Conservation (phyloP, 805 yeast species). For the Candida boidinii region DNA sequence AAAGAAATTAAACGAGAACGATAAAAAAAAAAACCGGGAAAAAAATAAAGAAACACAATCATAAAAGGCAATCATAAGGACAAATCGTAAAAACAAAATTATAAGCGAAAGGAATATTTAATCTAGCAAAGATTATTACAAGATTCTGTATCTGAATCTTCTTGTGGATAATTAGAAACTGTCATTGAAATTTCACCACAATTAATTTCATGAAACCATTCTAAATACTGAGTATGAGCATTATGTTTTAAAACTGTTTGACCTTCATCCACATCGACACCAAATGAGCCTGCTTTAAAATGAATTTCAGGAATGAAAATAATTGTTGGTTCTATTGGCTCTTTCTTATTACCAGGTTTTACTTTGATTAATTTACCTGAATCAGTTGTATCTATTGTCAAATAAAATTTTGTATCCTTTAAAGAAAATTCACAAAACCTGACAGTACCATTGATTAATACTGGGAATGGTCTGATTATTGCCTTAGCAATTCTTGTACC, state of each 20-base stretch:
- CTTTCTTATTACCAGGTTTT: not conserved
- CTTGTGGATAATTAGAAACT: constrained; percentile 7
- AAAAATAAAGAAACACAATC: too few relatives aligned
- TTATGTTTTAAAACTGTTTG: constrained; percentile 36
- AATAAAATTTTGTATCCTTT: constrained; percentile 32
- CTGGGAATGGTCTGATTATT: constrained; percentile 67
- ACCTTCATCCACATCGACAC: constrained; percentile 49
- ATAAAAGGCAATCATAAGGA: too few relatives aligned
- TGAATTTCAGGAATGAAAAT: constrained; percentile 71
- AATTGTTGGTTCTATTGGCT: constrained; percentile 35
- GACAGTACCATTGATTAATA: constrained; percentile 54
- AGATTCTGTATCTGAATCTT: too few relatives aligned
- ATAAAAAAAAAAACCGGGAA: too few relatives aligned
- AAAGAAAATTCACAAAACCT: constrained; percentile 52
- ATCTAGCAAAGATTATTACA: not conserved
- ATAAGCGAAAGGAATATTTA: not conserved
- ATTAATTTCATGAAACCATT: constrained; percentile 55
- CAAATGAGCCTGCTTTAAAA: constrained; percentile 42
- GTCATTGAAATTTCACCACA: constrained; percentile 16
- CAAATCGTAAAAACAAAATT: too few relatives aligned
- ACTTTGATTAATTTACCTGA: constrained; percentile 4
- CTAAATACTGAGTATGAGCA: constrained; percentile 43
- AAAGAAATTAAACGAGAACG: too few relatives aligned
- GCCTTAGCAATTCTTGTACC: constrained; percentile 77
- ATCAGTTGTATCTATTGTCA: constrained; percentile 32